These are phyloP conservation scores for Pelargonium fulgidum DNA, from an alignment of 441 rosid genomes.

Conservation along the genomic window DNA sequence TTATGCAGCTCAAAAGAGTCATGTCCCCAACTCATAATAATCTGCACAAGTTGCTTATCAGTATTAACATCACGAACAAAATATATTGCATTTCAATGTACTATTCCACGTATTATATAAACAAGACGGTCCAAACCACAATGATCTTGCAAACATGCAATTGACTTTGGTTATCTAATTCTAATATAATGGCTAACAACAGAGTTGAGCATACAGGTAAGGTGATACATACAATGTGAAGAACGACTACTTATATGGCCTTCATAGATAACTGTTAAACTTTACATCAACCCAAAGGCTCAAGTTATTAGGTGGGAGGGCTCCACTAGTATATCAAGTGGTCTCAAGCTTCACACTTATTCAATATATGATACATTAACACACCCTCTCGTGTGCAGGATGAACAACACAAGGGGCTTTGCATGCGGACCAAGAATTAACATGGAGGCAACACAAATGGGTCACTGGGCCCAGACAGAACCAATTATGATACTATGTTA, in stretches of 20 bases:
- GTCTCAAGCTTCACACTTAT: too few species aligned
- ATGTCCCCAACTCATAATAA: not conserved
- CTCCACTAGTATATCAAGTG: too few species aligned
- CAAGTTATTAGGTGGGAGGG: too few species aligned
- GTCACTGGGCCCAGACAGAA: too few species aligned
- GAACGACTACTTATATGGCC: not conserved
- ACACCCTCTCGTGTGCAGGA: too few species aligned
- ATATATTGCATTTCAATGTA: not conserved
- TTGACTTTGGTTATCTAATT: slow-evolving; percentile 2
- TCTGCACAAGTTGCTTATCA: not conserved
- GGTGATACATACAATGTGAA: not conserved
- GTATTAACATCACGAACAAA: not conserved
- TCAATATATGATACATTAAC: too few species aligned
- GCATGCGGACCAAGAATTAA: too few species aligned
- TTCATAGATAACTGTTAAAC: not conserved
- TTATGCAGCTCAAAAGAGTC: not conserved
- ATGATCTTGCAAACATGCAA: not conserved
- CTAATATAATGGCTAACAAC: not conserved
- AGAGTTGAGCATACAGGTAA: not conserved
- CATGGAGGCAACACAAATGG: too few species aligned
- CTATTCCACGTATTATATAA: not conserved
- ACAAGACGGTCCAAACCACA: not conserved
- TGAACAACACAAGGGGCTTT: too few species aligned
- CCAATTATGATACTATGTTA: too few species aligned
- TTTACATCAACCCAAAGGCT: too few species aligned